A percentile compares a stretch with the other conserved stretches of the same genome.
These are phyloP conservation scores for Aspergillus fischeri DNA, from an alignment of 2,329 filamentous ascomycete genomes.

Conservation along the genomic window DNA sequence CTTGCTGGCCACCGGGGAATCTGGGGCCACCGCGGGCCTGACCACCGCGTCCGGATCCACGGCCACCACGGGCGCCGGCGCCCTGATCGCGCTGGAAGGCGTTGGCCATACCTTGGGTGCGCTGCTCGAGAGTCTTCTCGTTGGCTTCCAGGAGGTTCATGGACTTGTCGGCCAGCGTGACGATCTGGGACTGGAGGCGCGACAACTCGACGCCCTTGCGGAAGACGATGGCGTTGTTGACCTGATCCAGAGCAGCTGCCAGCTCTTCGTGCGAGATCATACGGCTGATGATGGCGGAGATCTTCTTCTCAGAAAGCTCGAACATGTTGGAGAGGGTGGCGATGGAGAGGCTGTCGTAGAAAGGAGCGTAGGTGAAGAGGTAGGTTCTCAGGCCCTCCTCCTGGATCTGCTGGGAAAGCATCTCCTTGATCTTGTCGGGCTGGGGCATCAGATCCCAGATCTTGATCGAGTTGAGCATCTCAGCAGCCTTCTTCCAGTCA, in stretches of 20 bases:
- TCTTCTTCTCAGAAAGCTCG: slow-evolving; percentile 85
- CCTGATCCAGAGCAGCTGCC: slow-evolving; percentile 91
- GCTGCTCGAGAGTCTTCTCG: slow-evolving; percentile 93
- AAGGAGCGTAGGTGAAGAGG: slow-evolving; percentile 98
- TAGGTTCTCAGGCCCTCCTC: slow-evolving; percentile 97
- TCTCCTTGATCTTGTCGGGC: slow-evolving; percentile 86
- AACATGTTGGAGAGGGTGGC: slow-evolving; percentile 89
- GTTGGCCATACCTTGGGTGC: slow-evolving; percentile 91
- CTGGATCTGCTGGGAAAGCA: slow-evolving; percentile 97
- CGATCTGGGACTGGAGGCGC: slow-evolving; percentile 87
- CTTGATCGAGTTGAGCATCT: slow-evolving; percentile 96
- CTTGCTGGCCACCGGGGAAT: slow-evolving; percentile 37
- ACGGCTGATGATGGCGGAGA: slow-evolving; percentile 91
- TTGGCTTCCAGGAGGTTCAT: slow-evolving; percentile 94
- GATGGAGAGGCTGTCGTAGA: slow-evolving; percentile 94
- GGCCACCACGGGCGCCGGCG: slow-evolving; percentile 63
- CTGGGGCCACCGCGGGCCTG: slow-evolving; percentile 36
- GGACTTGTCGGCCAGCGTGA: slow-evolving; percentile 93
- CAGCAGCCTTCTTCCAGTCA: slow-evolving; percentile 95
- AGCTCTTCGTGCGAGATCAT: slow-evolving; percentile 99
- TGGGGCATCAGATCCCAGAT: slow-evolving; percentile 98
- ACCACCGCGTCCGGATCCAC: slow-evolving; percentile 45
- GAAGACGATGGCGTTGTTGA: slow-evolving; percentile 97
- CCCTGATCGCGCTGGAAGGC: slow-evolving; percentile 92
- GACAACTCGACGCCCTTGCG: slow-evolving; percentile 98